Evolutionary conservation across 495 filamentous ascomycete genomes (phyloP), one percentile per base, ranked within the genome.

Genomic region (Neurospora sp.): DNA sequence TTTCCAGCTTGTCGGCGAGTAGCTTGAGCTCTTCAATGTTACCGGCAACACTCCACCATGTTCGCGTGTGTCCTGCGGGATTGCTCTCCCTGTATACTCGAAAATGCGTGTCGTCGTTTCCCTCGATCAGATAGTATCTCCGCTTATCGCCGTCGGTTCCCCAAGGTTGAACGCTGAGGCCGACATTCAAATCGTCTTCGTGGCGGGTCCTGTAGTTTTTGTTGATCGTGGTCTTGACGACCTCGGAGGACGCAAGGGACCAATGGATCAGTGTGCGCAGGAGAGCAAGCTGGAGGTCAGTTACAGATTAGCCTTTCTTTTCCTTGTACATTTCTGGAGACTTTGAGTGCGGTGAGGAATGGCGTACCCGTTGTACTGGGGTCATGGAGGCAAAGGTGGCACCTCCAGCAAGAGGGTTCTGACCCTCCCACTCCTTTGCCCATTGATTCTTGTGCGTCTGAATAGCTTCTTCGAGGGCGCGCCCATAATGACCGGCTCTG

Each of bases 31-130:
- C 96, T 18, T 97, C 93, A 69, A 98, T 97, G 61, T 81, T 91
- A 3, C 96, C 94, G 5, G 96, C 96, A 35, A 98, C 88, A 81
- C 89, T 97, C 88, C 92, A 93, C 96, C 96, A 99, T 22, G 90
- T 92, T 74, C 90, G 87, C 71, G 91, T 87, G 74, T 93, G 90
- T 45, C 91, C 84, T 1, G 88, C 88, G 7, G 94, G 92, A 75
- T 96, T 96, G 81, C 93, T 95, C 82, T 99, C 96, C 45, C 96
- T 86, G 79, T 98, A 99, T n/a, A 99, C 87, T 53, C 96, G 87
- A 79, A 98, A 98, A 70, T 91, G 84, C 7, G 96, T 98, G 80
- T 99, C 96, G 78, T 98, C 94, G 76, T 91, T 89, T 40, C 96
- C 96, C 80, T 98, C 96, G 72, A 98, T 89, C 40, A 99, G 86